phyloP scores from a whole-genome alignment of 2,329 filamentous ascomycete species.

The Talaromyces piceae region DNA sequence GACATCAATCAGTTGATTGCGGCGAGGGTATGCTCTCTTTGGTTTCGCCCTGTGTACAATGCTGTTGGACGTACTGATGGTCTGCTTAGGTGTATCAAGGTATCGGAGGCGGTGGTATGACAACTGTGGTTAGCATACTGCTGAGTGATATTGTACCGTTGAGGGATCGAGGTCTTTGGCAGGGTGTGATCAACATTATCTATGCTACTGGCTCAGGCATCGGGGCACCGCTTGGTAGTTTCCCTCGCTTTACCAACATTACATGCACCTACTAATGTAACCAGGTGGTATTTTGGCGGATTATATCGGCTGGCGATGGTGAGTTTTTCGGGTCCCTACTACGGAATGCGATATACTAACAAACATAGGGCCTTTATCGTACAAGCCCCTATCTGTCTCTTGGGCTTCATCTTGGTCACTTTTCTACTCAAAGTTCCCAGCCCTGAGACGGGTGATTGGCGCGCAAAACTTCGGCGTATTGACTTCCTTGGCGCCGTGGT shows the following conservation, averaged over 20 bases:
- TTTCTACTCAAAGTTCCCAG: conserved; percentile 55
- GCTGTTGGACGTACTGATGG: not conserved
- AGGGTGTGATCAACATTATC: conserved; percentile 66
- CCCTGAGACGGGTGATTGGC: conserved; percentile 55
- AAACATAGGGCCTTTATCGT: conserved; percentile 51
- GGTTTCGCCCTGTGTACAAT: conserved; percentile 8
- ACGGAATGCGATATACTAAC: not conserved
- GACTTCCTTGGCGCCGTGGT: conserved; percentile 66
- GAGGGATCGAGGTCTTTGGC: conserved; percentile 64
- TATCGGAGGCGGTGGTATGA: conserved; percentile 66
- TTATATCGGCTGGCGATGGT: conserved; percentile 29
- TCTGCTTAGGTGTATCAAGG: conserved; percentile 46
- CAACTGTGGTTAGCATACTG: conserved; percentile 60
- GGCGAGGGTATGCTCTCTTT: conserved; percentile 43
- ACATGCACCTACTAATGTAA: conserved; percentile 12
- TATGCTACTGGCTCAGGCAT: conserved; percentile 60
- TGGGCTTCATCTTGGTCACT: conserved; percentile 58
- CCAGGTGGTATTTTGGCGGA: conserved; percentile 58
- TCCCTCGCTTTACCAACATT: not conserved
- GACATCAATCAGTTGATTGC: conserved; percentile 60
- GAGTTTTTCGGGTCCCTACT: not conserved
- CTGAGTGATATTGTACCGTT: conserved; percentile 65
- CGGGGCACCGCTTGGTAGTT: conserved; percentile 58
- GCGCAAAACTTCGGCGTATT: conserved; percentile 57
- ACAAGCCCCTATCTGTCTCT: conserved; percentile 61